Conservation (phyloP, 768 basidiomycete genomes). For the Amyloporia xantha region DNA sequence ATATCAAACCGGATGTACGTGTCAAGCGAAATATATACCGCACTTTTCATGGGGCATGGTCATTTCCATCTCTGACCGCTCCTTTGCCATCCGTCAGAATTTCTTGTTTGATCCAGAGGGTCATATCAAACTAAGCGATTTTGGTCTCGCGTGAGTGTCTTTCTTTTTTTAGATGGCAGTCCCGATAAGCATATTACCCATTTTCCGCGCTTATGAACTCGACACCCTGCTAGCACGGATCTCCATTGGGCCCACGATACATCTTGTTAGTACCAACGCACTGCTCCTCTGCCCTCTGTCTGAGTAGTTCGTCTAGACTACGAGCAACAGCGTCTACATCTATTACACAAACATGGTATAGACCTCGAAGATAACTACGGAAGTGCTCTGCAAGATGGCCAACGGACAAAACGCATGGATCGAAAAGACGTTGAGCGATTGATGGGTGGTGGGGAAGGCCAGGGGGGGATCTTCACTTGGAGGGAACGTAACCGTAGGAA, state of each 20-base stretch:
- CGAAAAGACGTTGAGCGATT: slow-evolving; percentile 76
- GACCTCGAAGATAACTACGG: slow-evolving; percentile 80
- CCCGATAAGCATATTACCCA: slow-evolving; percentile 1
- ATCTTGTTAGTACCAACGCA: slow-evolving; percentile 48
- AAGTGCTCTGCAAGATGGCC: slow-evolving; percentile 42
- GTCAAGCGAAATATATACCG: too few relatives aligned
- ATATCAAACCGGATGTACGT: slow-evolving; percentile 91
- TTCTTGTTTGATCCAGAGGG: slow-evolving; percentile 93
- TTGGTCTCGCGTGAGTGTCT: slow-evolving; percentile 83
- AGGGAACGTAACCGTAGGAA: slow-evolving; percentile 89
- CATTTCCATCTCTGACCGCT: slow-evolving; percentile 2
- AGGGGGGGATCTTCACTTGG: slow-evolving; percentile 89
- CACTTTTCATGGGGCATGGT: too few relatives aligned
- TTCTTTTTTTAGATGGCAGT: slow-evolving; percentile 12
- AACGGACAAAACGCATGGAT: slow-evolving; percentile 72
- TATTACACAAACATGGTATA: slow-evolving; percentile 90
- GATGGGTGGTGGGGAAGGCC: slow-evolving; percentile 78
- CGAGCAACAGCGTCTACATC: slow-evolving; percentile 84
- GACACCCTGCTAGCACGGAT: slow-evolving; percentile 54
- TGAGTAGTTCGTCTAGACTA: slow-evolving; percentile 54
- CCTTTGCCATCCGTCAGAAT: slow-evolving; percentile 46
- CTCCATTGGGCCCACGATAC: slow-evolving; percentile 98
- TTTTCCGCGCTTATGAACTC: neutral
- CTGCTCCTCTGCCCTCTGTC: neutral
- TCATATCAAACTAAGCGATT: slow-evolving; percentile 92